Evolutionary conservation across 805 yeast genomes (phyloP).

Genomic region (Metschnikowia sp.): DNA sequence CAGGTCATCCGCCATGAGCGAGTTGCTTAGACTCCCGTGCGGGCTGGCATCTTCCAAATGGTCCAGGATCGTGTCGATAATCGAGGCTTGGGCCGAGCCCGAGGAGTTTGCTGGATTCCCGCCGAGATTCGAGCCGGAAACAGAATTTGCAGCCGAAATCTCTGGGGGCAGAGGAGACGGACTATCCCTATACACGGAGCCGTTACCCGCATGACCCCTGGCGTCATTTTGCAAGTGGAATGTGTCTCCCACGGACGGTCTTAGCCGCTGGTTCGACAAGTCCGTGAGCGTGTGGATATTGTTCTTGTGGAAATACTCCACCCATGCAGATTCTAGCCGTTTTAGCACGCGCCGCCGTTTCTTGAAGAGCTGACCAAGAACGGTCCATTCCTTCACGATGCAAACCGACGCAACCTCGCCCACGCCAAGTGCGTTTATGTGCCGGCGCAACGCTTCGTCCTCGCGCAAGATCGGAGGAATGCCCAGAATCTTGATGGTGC

Average conservation of each 20-base stretch:
- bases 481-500: slow-evolving; percentile 85
- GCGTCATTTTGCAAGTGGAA: slow-evolving; percentile 17
- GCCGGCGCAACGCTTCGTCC: slow-evolving; percentile 64
- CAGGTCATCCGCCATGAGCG: background rate
- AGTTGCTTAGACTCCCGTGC: slow-evolving; percentile 5
- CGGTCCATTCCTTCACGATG: slow-evolving; percentile 85
- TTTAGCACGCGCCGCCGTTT: slow-evolving; percentile 52
- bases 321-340: slow-evolving; percentile 69
- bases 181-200: no score
- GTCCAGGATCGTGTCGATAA: slow-evolving; percentile 29
- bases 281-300: slow-evolving; percentile 29
- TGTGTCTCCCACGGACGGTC: slow-evolving; percentile 28
- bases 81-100: slow-evolving; percentile 4
- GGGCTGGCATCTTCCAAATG: slow-evolving; percentile 16
- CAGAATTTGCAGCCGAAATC: no score
- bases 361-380: slow-evolving; percentile 61
- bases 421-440: slow-evolving; percentile 72
- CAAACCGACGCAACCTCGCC: slow-evolving; percentile 77
- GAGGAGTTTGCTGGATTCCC: background rate
- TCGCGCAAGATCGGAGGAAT: slow-evolving; percentile 80
- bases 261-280: slow-evolving; percentile 25
- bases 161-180: no score
- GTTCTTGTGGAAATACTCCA: slow-evolving; percentile 51
- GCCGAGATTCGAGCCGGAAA: no score
- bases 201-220: no score